Percentiles rank a stretch among this genome's conserved stretches.
phyloP scores from a whole-genome alignment of 768 basidiomycete genomes.

The Crassisporium funariophilum region DNA sequence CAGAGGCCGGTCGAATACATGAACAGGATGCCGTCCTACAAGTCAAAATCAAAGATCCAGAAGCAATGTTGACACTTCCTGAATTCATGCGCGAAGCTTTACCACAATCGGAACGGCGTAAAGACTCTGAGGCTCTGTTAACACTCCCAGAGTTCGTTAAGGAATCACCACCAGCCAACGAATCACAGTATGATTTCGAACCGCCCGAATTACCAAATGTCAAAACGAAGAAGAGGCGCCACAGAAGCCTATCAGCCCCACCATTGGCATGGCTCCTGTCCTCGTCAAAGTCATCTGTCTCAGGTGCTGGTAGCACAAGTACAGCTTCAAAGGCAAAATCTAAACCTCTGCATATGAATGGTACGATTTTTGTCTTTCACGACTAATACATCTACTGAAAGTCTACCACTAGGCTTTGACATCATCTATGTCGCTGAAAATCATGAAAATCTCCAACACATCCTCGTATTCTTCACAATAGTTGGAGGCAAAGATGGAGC shows the following conservation, averaged over 20 bases:
- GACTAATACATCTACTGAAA: slow-evolving; percentile 2
- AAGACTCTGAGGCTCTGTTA: slow-evolving; percentile 50
- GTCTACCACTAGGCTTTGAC: slow-evolving; percentile 38
- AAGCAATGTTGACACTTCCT: slow-evolving; percentile 56
- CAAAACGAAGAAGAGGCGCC: slow-evolving; percentile 34
- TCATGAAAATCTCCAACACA: slow-evolving; percentile 82
- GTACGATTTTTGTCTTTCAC: slow-evolving; percentile 7
- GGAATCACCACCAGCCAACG: slow-evolving; percentile 42
- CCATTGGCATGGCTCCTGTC: slow-evolving; percentile 59
- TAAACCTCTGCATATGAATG: slow-evolving; percentile 16
- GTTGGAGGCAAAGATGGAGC: slow-evolving; percentile 48
- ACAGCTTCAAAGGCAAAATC: slow-evolving; percentile 22
- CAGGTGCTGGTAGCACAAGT: slow-evolving; percentile 14
- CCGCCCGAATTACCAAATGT: slow-evolving; percentile 3
- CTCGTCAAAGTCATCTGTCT: slow-evolving; percentile 29
- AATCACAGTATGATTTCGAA: slow-evolving; percentile 16
- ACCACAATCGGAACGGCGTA: slow-evolving; percentile 29
- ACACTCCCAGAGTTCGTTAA: slow-evolving; percentile 63
- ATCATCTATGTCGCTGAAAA: slow-evolving; percentile 67
- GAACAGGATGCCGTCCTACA: slow-evolving; percentile 75
- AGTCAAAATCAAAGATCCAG: slow-evolving; percentile 46
- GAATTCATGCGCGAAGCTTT: slow-evolving; percentile 65
- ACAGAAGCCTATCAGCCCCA: slow-evolving; percentile 62
- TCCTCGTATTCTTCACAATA: slow-evolving; percentile 73
- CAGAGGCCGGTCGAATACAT: slow-evolving; percentile 71